Conservation (phyloP, 805 yeast genomes). For the Kodamaea sagamina region DNA sequence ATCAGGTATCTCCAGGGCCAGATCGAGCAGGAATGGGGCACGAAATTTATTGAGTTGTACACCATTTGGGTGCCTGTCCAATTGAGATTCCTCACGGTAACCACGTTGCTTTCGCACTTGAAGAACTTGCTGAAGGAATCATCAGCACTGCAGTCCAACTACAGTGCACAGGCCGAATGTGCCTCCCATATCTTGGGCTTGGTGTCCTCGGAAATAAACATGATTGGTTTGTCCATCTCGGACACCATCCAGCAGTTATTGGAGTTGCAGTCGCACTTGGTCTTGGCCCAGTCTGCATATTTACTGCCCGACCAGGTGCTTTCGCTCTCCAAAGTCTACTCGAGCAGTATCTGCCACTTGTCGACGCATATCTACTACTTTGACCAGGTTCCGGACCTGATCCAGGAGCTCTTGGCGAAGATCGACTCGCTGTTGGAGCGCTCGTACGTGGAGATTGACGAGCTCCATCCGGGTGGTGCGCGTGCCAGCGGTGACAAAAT, state of each 20-base stretch:
- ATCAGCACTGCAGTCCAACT: constrained; percentile 15
- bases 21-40: constrained; percentile 49
- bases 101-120: constrained; percentile 40
- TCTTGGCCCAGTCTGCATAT: constrained; percentile 24
- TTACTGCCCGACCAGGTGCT: constrained; percentile 24
- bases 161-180: constrained; percentile 36
- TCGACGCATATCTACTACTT: constrained; percentile 80
- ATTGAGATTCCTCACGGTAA: constrained; percentile 63
- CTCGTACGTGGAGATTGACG: constrained; percentile 12
- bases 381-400: constrained; percentile 82
- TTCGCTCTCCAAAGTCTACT: constrained; percentile 45
- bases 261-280: constrained; percentile 45
- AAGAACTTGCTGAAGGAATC: constrained; percentile 23
- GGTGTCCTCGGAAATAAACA: constrained; percentile 74
- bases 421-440: constrained; percentile 34
- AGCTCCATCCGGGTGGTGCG: constrained; percentile 11
- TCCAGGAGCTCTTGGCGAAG: constrained; percentile 61
- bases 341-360: constrained; percentile 64
- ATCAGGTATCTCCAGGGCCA: constrained; percentile 38
- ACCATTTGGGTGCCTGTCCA: constrained; percentile 82
- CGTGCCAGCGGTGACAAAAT: constrained; percentile 15
- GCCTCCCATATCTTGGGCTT: constrained; percentile 55
- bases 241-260: constrained; percentile 69
- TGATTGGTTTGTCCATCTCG: constrained; percentile 83
- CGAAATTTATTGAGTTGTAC: constrained; percentile 59